phyloP scores from a whole-genome alignment of 176 grass and related monocot species.

The Oryza meyeriana region DNA sequence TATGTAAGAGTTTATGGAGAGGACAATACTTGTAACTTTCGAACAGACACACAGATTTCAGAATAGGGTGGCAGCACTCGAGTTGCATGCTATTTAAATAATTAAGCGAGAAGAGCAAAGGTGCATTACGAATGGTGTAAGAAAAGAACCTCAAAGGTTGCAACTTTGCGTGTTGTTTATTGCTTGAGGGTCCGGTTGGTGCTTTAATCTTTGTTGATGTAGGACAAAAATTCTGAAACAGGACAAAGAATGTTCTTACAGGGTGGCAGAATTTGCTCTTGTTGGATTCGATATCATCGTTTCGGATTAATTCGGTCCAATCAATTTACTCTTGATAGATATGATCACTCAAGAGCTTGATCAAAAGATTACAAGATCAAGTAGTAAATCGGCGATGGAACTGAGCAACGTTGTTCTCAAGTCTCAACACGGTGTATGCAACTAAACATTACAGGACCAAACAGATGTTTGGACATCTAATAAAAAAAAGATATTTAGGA shows the following conservation, averaged over 20 bases:
- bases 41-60: neutral
- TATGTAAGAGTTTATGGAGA: neutral
- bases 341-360: neutral
- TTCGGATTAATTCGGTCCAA: neutral
- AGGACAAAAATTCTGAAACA: too few species aligned
- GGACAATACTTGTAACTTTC: constrained; percentile 20
- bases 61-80: constrained; percentile 7
- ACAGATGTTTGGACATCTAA: too few species aligned
- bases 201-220: constrained; percentile 15
- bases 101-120: too few species aligned
- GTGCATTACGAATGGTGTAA: too few species aligned
- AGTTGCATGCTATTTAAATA: constrained; percentile 15
- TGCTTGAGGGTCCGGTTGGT: constrained; percentile 6
- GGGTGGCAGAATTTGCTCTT: too few species aligned
- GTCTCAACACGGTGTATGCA: too few species aligned
- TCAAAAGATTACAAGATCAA: neutral
- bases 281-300: neutral
- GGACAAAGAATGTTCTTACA: too few species aligned
- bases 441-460: too few species aligned
- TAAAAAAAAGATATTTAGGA: constrained; percentile 17
- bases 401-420: too few species aligned
- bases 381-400: neutral
- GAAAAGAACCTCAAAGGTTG: too few species aligned
- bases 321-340: neutral
- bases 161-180: too few species aligned